A percentile compares a stretch with the other conserved stretches of the same genome.
Conservation (phyloP, 2,329 filamentous ascomycete species). For the Penicillium freii region DNA sequence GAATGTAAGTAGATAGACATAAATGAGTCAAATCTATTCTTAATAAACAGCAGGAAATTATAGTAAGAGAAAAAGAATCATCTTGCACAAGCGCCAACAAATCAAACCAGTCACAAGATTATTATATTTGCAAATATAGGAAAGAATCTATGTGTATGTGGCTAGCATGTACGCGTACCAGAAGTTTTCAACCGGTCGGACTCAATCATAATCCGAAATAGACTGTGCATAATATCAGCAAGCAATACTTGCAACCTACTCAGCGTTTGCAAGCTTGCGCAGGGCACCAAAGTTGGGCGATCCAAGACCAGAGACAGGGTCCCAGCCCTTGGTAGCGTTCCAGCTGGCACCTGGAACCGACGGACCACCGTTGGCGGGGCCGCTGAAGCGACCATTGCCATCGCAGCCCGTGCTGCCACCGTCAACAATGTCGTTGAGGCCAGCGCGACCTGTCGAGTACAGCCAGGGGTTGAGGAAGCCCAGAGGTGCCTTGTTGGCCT, state of each 20-base stretch:
- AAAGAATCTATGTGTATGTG: slow-evolving; percentile 7
- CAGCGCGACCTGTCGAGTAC: slow-evolving; percentile 46
- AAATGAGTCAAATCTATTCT: background rate
- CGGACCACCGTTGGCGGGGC: slow-evolving; percentile 38
- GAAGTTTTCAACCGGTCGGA: background rate
- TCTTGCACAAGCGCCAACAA: background rate
- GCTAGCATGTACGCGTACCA: background rate
- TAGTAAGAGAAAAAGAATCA: background rate
- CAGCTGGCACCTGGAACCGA: slow-evolving; percentile 49
- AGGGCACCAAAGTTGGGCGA: slow-evolving; percentile 6
- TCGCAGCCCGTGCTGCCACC: slow-evolving; percentile 51
- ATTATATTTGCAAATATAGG: slow-evolving; percentile 11
- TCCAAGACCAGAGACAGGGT: slow-evolving; percentile 39
- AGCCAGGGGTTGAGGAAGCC: slow-evolving; percentile 63
- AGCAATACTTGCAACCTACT: background rate
- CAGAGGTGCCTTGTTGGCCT: slow-evolving; percentile 49
- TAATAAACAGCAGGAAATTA: too few species aligned
- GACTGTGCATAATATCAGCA: background rate
- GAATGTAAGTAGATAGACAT: background rate
- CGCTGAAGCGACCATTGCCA: slow-evolving; percentile 44
- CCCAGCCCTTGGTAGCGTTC: slow-evolving; percentile 49
- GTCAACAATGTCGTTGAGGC: slow-evolving; percentile 49
- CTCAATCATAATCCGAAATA: background rate
- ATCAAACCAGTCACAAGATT: background rate
- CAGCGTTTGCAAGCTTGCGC: slow-evolving; percentile 1